These are phyloP conservation scores for Balansia obtecta DNA, from an alignment of 2,329 filamentous ascomycete species.

Conservation along the genomic window DNA sequence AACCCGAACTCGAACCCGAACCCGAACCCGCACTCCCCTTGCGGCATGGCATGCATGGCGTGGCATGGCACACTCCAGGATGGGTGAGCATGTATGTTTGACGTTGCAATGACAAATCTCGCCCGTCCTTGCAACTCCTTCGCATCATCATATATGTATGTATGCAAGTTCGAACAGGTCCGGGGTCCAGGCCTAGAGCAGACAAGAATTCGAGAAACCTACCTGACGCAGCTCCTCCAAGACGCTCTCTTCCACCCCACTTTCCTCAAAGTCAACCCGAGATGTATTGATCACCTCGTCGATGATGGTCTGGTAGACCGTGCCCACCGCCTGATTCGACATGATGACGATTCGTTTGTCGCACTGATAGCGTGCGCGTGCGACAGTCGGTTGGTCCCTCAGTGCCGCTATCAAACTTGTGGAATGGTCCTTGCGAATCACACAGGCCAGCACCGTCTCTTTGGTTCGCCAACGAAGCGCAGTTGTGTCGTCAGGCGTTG, in stretches of 20 bases:
- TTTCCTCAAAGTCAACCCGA: constrained; percentile 92
- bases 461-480: not conserved
- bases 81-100: not conserved
- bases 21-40: not conserved
- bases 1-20: not conserved
- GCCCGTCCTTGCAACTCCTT: not conserved
- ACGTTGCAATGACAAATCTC: not conserved
- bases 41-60: too few species aligned
- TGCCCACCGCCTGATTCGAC: constrained; percentile 53
- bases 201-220: constrained; percentile 24
- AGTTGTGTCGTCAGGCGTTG: not conserved
- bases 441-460: not conserved
- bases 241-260: constrained; percentile 77
- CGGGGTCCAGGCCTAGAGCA: not conserved
- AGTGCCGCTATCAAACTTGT: not conserved
- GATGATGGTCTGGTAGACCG: constrained; percentile 68
- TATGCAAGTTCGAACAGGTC: not conserved
- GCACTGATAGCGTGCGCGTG: constrained; percentile 4
- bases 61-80: not conserved
- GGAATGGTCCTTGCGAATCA: not conserved
- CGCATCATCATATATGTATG: too few species aligned
- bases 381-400: not conserved
- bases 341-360: constrained; percentile 23
- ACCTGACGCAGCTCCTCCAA: constrained; percentile 82
- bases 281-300: constrained; percentile 85